Evolutionary conservation across 2,329 filamentous ascomycete genomes (phyloP).

Genomic region (Xylariaceae sp.): DNA sequence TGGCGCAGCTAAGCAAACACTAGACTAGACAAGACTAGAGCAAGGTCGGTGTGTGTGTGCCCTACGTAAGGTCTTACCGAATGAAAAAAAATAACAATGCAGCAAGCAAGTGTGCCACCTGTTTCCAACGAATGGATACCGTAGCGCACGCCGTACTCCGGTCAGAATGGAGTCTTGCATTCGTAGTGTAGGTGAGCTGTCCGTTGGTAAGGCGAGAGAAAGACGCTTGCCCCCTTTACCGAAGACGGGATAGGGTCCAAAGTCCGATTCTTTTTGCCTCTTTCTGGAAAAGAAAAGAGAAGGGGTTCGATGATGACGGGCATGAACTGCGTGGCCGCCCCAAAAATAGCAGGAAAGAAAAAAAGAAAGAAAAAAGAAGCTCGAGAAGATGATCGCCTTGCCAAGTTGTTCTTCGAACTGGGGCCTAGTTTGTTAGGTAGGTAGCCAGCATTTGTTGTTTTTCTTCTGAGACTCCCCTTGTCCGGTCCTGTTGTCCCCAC

Average conservation of each 20-base stretch:
- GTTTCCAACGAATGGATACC: too few relatives aligned
- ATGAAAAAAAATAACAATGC: not conserved
- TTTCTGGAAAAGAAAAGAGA: too few relatives aligned
- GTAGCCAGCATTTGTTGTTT: too few relatives aligned
- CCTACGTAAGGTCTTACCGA: not conserved
- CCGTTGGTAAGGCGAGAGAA: not conserved
- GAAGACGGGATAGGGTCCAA: not conserved
- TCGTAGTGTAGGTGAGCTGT: not conserved
- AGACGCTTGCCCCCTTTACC: not conserved
- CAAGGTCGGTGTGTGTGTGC: too few relatives aligned
- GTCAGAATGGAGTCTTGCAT: too few relatives aligned
- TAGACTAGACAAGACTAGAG: not conserved
- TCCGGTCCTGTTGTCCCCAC: too few relatives aligned
- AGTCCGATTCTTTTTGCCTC: too few relatives aligned
- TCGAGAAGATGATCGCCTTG: not conserved
- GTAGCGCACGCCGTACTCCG: too few relatives aligned
- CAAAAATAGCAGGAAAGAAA: not conserved
- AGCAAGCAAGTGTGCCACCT: too few relatives aligned
- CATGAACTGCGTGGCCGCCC: conserved; percentile 4
- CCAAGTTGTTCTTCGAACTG: too few relatives aligned
- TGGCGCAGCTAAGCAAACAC: not conserved
- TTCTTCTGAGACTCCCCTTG: not conserved
- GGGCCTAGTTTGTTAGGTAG: too few relatives aligned
- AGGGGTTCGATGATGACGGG: not conserved
- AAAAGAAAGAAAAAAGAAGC: not conserved